Evolutionary conservation across 495 filamentous ascomycete species (phyloP).

Genomic region (Xylaria longipes): DNA sequence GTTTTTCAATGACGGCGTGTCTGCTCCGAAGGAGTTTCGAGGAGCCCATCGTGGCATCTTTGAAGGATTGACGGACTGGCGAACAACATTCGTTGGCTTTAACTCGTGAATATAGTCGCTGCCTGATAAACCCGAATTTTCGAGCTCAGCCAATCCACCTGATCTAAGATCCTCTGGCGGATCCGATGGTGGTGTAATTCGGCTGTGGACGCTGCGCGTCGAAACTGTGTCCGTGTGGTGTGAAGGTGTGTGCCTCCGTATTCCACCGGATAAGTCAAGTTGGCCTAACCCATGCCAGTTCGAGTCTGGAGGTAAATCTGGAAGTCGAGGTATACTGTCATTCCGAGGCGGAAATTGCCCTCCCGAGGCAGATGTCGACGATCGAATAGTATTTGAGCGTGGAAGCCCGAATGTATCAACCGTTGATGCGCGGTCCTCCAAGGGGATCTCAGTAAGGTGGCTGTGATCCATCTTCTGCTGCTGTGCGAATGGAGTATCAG

Average conservation of each 20-base stretch:
- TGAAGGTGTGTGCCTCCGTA: slow-evolving; percentile 8
- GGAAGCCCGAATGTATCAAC: neutral
- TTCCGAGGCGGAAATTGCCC: slow-evolving; percentile 1
- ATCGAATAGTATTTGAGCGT: slow-evolving; percentile 12
- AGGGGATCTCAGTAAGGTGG: slow-evolving; percentile 15
- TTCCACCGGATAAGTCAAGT: neutral
- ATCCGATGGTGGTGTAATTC: slow-evolving; percentile 20
- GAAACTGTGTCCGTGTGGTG: slow-evolving; percentile 22
- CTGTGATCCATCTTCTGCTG: neutral
- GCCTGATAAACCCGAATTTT: slow-evolving; percentile 33
- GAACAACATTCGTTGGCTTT: slow-evolving; percentile 40
- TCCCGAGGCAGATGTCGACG: slow-evolving; percentile 8
- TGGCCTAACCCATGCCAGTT: slow-evolving; percentile 14
- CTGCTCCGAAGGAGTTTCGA: slow-evolving; percentile 41
- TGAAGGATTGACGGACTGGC: slow-evolving; percentile 41
- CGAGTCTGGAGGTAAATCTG: slow-evolving; percentile 9
- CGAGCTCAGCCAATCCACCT: slow-evolving; percentile 34
- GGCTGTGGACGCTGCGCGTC: slow-evolving; percentile 24
- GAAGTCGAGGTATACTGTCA: slow-evolving; percentile 13
- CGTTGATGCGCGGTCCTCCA: slow-evolving; percentile 10
- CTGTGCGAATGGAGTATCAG: neutral
- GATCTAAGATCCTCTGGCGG: slow-evolving; percentile 27
- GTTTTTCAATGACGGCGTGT: slow-evolving; percentile 40
- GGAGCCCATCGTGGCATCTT: slow-evolving; percentile 49
- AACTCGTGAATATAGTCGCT: slow-evolving; percentile 41